These are phyloP conservation scores for Ophiostoma himal-ulmi DNA, from an alignment of 2,329 filamentous ascomycete species.

Conservation along the genomic window DNA sequence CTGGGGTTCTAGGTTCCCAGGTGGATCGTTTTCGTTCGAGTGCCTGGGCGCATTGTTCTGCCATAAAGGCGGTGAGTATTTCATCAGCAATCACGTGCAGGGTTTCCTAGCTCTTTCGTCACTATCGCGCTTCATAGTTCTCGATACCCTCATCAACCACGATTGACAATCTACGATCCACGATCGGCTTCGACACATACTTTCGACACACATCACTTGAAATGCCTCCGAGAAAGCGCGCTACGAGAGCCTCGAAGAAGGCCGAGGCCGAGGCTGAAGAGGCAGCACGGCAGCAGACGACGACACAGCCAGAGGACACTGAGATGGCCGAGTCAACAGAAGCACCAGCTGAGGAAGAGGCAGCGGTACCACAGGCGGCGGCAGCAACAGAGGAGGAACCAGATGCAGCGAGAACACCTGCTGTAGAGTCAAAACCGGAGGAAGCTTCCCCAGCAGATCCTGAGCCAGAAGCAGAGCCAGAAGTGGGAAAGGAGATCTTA, in stretches of 20 bases:
- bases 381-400: not conserved
- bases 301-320: slow-evolving; percentile 5
- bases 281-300: not conserved
- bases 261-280: slow-evolving; percentile 14
- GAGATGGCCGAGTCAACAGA: slow-evolving; percentile 12
- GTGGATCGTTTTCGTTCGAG: not conserved
- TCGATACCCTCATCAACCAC: not conserved
- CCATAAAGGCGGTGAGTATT: not conserved
- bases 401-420: not conserved
- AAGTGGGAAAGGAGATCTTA: not conserved
- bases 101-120: not conserved
- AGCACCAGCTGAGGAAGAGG: not conserved
- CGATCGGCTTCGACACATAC: not conserved
- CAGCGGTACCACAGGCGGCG: not conserved
- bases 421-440: not conserved
- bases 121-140: not conserved
- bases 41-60: not conserved
- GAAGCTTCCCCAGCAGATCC: not conserved
- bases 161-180: not conserved
- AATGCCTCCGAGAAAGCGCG: slow-evolving; percentile 20
- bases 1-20: not conserved
- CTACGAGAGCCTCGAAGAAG: slow-evolving; percentile 20
- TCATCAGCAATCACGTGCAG: not conserved
- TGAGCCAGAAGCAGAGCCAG: not conserved
- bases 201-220: not conserved